Percentiles rank a stretch among this genome's conserved stretches.
Conservation (phyloP, 1,139 yeast genomes). For the Sugiyamaella castrensis region DNA sequence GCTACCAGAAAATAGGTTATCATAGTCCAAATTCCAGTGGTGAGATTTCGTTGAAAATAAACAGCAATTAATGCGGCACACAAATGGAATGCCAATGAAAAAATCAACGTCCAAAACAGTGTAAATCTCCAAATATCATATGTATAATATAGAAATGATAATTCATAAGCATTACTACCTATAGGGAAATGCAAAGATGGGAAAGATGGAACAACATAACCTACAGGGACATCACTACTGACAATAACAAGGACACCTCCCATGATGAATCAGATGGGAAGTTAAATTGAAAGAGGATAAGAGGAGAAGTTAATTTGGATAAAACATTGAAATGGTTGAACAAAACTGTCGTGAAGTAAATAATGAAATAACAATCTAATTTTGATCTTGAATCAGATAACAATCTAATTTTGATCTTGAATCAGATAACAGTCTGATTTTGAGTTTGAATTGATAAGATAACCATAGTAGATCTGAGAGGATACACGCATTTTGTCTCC, state of each 20-base stretch:
- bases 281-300: too few species aligned
- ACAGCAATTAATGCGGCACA: conserved; percentile 67
- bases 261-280: conserved; percentile 2
- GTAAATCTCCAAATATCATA: conserved; percentile 85
- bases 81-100: conserved; percentile 57
- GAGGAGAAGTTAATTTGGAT: too few species aligned
- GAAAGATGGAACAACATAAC: conserved; percentile 73
- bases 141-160: conserved; percentile 63
- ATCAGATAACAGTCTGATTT: too few species aligned
- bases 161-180: conserved; percentile 42
- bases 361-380: too few species aligned
- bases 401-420: too few species aligned
- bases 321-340: too few species aligned
- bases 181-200: conserved; percentile 81
- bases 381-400: too few species aligned
- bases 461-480: too few species aligned
- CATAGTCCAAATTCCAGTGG: conserved; percentile 45
- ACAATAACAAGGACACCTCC: conserved; percentile 24
- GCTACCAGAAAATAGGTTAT: conserved; percentile 45
- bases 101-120: conserved; percentile 71
- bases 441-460: too few species aligned
- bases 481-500: too few species aligned
- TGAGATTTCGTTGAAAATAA: conserved; percentile 45
- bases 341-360: too few species aligned
- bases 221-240: conserved; percentile 57